Base-by-base conservation (phyloP, 805 yeast genomes). In the Lipomyces chichibuensis region DNA sequence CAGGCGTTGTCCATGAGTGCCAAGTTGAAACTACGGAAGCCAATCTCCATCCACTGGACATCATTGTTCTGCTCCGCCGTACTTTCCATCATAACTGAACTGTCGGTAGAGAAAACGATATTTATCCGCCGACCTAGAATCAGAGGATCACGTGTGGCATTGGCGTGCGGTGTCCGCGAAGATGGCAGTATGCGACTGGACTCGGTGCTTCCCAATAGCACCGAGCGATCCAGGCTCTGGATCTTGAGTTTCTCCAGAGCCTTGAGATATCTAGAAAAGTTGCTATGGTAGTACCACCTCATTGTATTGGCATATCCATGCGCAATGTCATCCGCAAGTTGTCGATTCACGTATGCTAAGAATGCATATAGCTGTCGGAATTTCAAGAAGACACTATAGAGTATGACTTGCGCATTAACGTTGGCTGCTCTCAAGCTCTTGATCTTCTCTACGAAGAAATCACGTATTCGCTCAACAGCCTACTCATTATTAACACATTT, bases 231-330 rank as follows among this genome's bases (percentile, higher is more conserved):
- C 8, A 88, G 84, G 27, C 78, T 78, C 61, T 83, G 81, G 20
- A 88, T 70, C 55, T 83, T 85, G 66, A 92, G 77, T 71, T 86
- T 86, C 67, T 90, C 90, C 60, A 93, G 77, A 0, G 96, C 87
- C 68, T 88, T 85, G 51, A 88, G 77, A 78, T 92, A 93, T 69
- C 92, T 85, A 20, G 88, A 87, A 74, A 93, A 94, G 72, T 90
- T 85, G 65, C 89, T 84, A 65, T 84, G 82, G 76, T 95, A 95
- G 79, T 94, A 95, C 99, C 99, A 95, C 73, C 85, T 82, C 91
- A 95, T 93, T 2, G 98, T 94, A 74, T 87, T 87, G 23, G 88
- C 80, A 76, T 95, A 95, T 0, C 98, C 98, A 73, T 84, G 84
- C 63, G 87, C 83, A 52, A 95, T 82, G 74, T 91, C 95, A 17